These are phyloP conservation scores for Discostella stelligera DNA, from an alignment of 352 stramenopile species.

Conservation along the genomic window DNA sequence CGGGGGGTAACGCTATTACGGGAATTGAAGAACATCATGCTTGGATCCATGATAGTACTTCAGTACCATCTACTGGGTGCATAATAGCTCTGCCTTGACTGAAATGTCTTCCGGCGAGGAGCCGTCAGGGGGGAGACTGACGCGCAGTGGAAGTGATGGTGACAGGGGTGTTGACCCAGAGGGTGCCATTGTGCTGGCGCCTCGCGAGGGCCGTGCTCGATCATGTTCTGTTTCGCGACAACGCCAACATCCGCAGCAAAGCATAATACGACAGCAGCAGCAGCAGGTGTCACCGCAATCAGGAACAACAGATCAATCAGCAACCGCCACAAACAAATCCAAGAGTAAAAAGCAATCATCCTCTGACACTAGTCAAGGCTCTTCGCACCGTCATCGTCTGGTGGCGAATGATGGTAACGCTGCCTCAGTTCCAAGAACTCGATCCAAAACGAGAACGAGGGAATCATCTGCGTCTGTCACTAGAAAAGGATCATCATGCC, in stretches of 20 bases:
- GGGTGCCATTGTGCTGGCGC: not conserved
- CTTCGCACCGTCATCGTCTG: not conserved
- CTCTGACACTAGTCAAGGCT: not conserved
- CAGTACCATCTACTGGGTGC: too few species aligned
- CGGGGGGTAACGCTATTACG: too few species aligned
- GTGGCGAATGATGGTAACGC: not conserved
- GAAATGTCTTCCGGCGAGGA: not conserved
- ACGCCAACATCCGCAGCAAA: not conserved
- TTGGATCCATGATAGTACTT: too few species aligned
- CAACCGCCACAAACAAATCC: not conserved
- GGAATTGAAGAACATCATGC: too few species aligned
- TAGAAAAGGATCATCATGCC: not conserved
- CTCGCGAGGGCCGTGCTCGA: not conserved
- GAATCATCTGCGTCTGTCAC: not conserved
- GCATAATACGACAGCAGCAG: not conserved
- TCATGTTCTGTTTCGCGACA: not conserved
- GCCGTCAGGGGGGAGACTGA: not conserved
- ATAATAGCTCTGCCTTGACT: not conserved
- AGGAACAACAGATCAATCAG: not conserved
- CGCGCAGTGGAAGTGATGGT: not conserved
- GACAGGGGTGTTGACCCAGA: not conserved
- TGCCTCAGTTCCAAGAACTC: not conserved
- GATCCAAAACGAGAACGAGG: not conserved
- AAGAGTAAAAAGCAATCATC: not conserved
- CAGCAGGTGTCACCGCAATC: not conserved